A percentile compares a stretch with the other conserved stretches of the same genome.
Conservation (phyloP, 768 basidiomycete species). For the Rhodotorula paludigena region DNA sequence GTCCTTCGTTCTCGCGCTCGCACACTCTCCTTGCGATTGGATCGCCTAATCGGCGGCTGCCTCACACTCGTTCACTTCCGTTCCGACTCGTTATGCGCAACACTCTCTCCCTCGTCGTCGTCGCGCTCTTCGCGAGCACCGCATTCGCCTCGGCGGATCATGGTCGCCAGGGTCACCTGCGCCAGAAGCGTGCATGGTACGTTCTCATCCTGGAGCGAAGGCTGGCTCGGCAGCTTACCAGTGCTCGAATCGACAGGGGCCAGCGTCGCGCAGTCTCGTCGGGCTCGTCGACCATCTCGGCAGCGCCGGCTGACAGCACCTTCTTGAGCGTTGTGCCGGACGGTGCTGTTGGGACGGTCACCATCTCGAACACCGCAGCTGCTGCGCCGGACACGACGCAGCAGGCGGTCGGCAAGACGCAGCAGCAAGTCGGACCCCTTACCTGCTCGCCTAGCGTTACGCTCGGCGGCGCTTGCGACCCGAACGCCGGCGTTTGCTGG, state of each 20-base stretch:
- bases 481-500: slow-evolving; percentile 16
- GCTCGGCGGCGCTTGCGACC: slow-evolving; percentile 22
- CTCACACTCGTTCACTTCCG: too few relatives aligned
- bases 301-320: background rate
- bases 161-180: background rate
- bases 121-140: background rate
- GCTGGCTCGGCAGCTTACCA: background rate
- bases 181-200: slow-evolving; percentile 25
- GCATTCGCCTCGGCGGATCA: slow-evolving; percentile 8
- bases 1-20: too few relatives aligned
- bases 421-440: background rate
- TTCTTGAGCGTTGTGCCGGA: slow-evolving; percentile 17
- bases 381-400: slow-evolving; percentile 9
- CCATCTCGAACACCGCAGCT: slow-evolving; percentile 27
- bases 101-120: slow-evolving; percentile 11
- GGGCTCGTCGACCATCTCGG: background rate
- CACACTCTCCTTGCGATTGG: too few relatives aligned
- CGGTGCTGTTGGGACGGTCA: background rate
- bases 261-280: slow-evolving; percentile 10
- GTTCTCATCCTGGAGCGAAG: background rate
- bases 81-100: slow-evolving; percentile 30
- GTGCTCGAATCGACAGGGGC: background rate
- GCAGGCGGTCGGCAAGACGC: slow-evolving; percentile 2
- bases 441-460: background rate
- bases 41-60: too few relatives aligned